Evolutionary conservation across 148 eudicot genomes (phyloP).

Genomic region (Rhododendron griersonianum): DNA sequence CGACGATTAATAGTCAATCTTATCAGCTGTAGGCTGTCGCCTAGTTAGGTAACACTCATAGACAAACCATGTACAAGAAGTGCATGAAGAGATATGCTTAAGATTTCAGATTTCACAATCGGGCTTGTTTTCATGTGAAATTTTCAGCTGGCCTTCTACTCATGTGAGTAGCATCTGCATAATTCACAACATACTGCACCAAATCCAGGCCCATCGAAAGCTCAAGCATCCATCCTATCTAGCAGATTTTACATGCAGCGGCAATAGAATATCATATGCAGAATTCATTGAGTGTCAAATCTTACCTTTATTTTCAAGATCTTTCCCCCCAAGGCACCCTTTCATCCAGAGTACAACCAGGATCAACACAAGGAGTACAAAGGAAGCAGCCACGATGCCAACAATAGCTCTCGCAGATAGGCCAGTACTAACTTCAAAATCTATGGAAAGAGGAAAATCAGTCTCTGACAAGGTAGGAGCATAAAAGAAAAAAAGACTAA

Average conservation of each 20-base stretch:
- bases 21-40: not conserved
- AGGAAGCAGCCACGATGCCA: constrained; percentile 47
- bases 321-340: constrained; percentile 48
- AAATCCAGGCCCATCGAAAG: constrained; percentile 6
- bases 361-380: constrained; percentile 23
- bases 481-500: not conserved
- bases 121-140: not conserved
- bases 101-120: not conserved
- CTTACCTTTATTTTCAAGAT: constrained; percentile 31
- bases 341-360: constrained; percentile 33
- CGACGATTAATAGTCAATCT: not conserved
- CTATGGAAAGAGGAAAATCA: constrained; percentile 20
- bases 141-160: not conserved
- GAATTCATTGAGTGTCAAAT: not conserved
- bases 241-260: not conserved
- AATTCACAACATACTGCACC: not conserved
- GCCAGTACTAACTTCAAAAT: constrained; percentile 36
- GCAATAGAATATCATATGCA: not conserved
- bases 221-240: not conserved
- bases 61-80: not conserved
- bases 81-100: not conserved
- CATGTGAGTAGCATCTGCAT: not conserved
- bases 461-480: not conserved
- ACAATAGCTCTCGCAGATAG: constrained; percentile 44
- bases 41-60: not conserved